A percentile compares a stretch with the other conserved stretches of the same genome.
These are phyloP conservation scores for Cardamine occulta DNA, from an alignment of 345 rosid genomes.

Conservation along the genomic window DNA sequence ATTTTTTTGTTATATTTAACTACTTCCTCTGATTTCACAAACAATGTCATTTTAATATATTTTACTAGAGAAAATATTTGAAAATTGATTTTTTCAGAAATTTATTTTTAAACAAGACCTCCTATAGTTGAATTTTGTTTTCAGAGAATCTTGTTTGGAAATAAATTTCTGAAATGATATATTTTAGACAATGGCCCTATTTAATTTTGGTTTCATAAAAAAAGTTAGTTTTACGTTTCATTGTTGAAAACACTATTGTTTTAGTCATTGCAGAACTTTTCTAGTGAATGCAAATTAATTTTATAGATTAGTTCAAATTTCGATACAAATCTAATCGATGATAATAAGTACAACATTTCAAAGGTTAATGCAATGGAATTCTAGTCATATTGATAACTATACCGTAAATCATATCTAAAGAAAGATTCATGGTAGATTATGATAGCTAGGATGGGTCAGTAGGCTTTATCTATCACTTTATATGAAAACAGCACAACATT, in stretches of 20 bases:
- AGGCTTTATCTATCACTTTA: constrained; percentile 11
- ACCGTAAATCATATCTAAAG: constrained; percentile 1
- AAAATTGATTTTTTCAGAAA: too few relatives aligned
- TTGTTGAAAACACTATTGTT: not conserved
- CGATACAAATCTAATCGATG: not conserved
- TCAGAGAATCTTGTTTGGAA: too few relatives aligned
- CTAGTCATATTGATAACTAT: not conserved
- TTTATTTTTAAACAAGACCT: too few relatives aligned
- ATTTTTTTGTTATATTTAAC: not conserved
- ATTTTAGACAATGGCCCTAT: too few relatives aligned
- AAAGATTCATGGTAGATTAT: constrained; percentile 12
- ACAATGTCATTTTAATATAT: too few relatives aligned
- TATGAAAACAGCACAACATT: not conserved
- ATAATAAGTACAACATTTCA: not conserved
- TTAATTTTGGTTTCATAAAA: too few relatives aligned
- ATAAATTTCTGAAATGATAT: too few relatives aligned
- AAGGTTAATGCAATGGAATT: not conserved
- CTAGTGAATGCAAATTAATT: not conserved
- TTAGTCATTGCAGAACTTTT: not conserved
- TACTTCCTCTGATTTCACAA: too few relatives aligned
- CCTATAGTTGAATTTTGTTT: too few relatives aligned
- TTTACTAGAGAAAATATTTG: too few relatives aligned
- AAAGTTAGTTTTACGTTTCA: too few relatives aligned
- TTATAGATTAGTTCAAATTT: not conserved
- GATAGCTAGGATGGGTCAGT: not conserved